Percentiles rank a stretch among this genome's conserved stretches.
Conservation (phyloP, 2,329 filamentous ascomycete species). For the Aspergillus novoparasiticus region DNA sequence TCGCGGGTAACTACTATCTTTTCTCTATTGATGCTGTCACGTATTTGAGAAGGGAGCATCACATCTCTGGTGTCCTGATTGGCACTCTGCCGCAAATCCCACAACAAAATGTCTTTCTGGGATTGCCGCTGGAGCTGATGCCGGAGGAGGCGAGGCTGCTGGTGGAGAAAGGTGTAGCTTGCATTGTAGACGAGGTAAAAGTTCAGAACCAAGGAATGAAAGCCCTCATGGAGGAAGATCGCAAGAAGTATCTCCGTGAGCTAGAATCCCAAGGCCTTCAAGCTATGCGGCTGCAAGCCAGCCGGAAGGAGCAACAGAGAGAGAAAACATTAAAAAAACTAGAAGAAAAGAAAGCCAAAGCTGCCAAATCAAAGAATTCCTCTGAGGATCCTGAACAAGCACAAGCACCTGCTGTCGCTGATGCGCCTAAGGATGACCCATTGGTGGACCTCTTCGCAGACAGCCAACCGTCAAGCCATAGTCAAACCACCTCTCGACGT, state of each 20-base stretch:
- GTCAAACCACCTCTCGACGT: conserved; percentile 16
- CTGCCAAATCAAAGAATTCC: conserved; percentile 26
- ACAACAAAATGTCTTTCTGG: conserved; percentile 92
- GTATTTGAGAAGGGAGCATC: conserved; percentile 74
- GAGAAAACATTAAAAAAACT: conserved; percentile 55
- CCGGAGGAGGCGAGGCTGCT: conserved; percentile 85
- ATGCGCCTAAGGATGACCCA: conserved; percentile 16
- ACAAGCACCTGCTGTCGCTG: conserved; percentile 6
- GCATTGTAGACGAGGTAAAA: conserved; percentile 76
- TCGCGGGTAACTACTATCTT: conserved; percentile 80
- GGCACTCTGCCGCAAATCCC: conserved; percentile 90
- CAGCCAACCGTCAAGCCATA: conserved; percentile 10
- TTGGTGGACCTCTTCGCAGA: conserved; percentile 30
- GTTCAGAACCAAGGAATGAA: conserved; percentile 69
- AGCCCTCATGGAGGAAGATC: conserved; percentile 59
- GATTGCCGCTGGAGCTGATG: conserved; percentile 84
- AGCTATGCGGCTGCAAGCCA: conserved; percentile 49
- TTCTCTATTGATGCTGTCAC: conserved; percentile 84
- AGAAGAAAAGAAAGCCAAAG: conserved; percentile 41
- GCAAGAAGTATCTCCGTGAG: conserved; percentile 62
- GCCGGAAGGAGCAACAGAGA: conserved; percentile 53
- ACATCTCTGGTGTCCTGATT: conserved; percentile 82
- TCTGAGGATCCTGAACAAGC: conserved; percentile 19
- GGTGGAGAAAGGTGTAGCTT: conserved; percentile 74
- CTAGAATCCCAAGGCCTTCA: conserved; percentile 59